Evolutionary conservation across 768 basidiomycete species (phyloP).

Genomic region (Suillus hirtellus): DNA sequence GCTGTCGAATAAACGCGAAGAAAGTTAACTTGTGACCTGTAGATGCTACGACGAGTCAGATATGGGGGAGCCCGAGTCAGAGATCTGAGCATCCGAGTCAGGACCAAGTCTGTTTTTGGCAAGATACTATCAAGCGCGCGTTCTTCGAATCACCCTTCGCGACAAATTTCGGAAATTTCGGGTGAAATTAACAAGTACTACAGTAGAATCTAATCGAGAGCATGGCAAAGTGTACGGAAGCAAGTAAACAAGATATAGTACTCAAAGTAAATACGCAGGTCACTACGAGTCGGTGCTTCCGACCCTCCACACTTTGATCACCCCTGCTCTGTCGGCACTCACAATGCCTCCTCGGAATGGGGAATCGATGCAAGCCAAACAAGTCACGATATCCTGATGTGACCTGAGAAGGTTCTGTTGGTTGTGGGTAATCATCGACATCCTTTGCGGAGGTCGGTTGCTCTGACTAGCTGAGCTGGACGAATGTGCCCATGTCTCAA

Average conservation of each 20-base stretch:
- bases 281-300: conserved; percentile 46
- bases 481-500: conserved; percentile 62
- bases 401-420: conserved; percentile 83
- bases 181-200: neutral
- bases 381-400: conserved; percentile 90
- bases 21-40: conserved; percentile 13
- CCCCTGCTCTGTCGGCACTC: conserved; percentile 88
- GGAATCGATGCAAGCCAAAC: conserved; percentile 83
- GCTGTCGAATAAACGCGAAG: conserved; percentile 30
- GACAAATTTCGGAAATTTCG: neutral
- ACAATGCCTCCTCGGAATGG: conserved; percentile 91
- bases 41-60: conserved; percentile 23
- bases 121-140: conserved; percentile 20
- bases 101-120: conserved; percentile 15
- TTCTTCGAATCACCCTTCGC: conserved; percentile 2
- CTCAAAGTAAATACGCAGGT: conserved; percentile 14
- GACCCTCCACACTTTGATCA: conserved; percentile 87
- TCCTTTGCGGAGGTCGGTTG: conserved; percentile 72
- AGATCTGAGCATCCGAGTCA: conserved; percentile 35
- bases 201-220: neutral
- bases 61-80: conserved; percentile 31
- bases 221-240: neutral
- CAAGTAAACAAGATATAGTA: conserved; percentile 1
- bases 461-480: conserved; percentile 46
- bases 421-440: conserved; percentile 75